Evolutionary conservation across 805 yeast species (phyloP).

Genomic region (Yamadazyma kitorensis): DNA sequence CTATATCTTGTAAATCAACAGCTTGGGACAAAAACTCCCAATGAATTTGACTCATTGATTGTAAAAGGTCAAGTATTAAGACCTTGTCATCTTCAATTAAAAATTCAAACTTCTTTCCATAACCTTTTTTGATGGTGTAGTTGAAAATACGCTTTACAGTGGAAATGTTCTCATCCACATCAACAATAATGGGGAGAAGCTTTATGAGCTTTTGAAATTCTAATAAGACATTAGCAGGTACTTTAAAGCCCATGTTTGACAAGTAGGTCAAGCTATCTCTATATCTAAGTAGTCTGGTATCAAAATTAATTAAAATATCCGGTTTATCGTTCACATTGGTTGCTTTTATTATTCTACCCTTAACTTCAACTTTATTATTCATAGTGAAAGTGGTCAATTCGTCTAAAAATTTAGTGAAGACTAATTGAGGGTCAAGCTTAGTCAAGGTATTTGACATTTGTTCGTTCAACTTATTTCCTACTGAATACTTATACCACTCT

Average conservation of each 20-base stretch:
- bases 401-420: constrained; percentile 51
- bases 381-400: constrained; percentile 4
- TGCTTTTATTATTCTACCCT: constrained; percentile 8
- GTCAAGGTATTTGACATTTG: constrained; percentile 47
- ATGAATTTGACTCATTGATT: constrained; percentile 32
- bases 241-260: constrained; percentile 47
- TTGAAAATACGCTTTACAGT: constrained; percentile 32
- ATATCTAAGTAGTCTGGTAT: constrained; percentile 24
- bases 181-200: constrained; percentile 56
- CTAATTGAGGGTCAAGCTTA: constrained; percentile 41
- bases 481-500: constrained; percentile 36
- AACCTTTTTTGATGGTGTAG: constrained; percentile 23
- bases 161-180: constrained; percentile 50
- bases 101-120: constrained; percentile 39
- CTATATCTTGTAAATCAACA: constrained; percentile 41
- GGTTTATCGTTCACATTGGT: constrained; percentile 15
- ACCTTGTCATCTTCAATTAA: constrained; percentile 37
- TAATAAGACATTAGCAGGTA: constrained; percentile 52
- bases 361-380: constrained; percentile 7
- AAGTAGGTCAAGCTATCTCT: constrained; percentile 33
- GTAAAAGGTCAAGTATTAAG: constrained; percentile 30
- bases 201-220: constrained; percentile 49
- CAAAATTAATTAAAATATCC: constrained; percentile 50
- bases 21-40: constrained; percentile 58
- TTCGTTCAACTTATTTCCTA: constrained; percentile 57